Percentiles rank a stretch among this genome's conserved stretches.
phyloP scores from a whole-genome alignment of 306 rosid species.

The Senna tora region DNA sequence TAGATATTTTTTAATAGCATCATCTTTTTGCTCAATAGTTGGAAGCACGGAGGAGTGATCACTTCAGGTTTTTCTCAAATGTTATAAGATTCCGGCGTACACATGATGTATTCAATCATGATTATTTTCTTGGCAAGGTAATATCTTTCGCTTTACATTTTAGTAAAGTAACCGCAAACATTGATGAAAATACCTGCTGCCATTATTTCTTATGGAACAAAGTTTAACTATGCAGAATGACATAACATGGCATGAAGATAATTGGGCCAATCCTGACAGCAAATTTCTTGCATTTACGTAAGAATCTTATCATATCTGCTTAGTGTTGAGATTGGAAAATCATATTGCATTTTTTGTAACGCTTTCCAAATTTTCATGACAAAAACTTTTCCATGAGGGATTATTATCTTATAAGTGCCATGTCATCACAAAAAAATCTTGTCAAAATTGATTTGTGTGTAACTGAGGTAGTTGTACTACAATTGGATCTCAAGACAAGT shows the following conservation, averaged over 20 bases:
- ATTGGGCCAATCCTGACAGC: constrained; percentile 80
- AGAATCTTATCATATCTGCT: constrained; percentile 38
- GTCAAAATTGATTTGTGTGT: background rate
- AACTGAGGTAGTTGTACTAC: background rate
- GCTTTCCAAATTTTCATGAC: background rate
- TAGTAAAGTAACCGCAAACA: constrained; percentile 10
- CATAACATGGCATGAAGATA: constrained; percentile 95
- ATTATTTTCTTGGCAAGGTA: constrained; percentile 70
- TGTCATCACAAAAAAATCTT: background rate
- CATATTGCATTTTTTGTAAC: constrained; percentile 5
- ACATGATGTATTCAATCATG: constrained; percentile 63
- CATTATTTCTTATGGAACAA: constrained; percentile 33
- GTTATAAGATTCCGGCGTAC: constrained; percentile 67
- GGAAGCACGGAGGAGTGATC: constrained; percentile 62
- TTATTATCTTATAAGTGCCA: background rate
- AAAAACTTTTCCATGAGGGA: too few species aligned
- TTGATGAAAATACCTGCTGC: constrained; percentile 11
- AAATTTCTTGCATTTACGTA: constrained; percentile 96
- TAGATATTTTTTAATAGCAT: constrained; percentile 14
- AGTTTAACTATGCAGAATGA: constrained; percentile 59
- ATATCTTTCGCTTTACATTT: constrained; percentile 34
- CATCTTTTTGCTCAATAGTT: constrained; percentile 55
- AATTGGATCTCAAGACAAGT: background rate
- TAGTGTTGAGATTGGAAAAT: constrained; percentile 22
- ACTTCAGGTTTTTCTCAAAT: constrained; percentile 83